These are phyloP conservation scores for Aspergillus coremiiformis DNA, from an alignment of 495 filamentous ascomycete genomes.

Conservation along the genomic window DNA sequence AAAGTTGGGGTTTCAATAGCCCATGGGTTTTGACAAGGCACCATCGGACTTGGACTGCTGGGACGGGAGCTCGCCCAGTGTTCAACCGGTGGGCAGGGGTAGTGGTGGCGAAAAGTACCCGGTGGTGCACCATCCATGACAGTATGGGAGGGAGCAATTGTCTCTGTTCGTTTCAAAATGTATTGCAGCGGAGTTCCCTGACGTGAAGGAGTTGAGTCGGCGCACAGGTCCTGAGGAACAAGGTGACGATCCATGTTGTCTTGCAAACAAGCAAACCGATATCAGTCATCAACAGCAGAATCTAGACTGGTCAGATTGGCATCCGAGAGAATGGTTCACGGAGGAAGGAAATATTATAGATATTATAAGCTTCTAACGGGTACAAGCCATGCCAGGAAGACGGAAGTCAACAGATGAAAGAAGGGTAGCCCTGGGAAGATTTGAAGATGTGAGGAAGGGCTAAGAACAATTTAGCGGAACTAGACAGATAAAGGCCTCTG, in stretches of 20 bases:
- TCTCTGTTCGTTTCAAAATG: conserved; percentile 17
- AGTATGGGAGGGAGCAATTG: conserved; percentile 5
- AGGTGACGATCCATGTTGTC: conserved; percentile 23
- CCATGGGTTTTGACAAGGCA: conserved; percentile 16
- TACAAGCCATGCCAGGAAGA: background rate
- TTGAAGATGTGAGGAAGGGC: background rate
- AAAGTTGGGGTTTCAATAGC: conserved; percentile 6
- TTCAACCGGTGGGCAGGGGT: conserved; percentile 12
- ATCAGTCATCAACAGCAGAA: background rate
- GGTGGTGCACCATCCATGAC: conserved; percentile 11
- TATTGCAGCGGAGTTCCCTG: conserved; percentile 18
- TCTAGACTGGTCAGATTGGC: background rate
- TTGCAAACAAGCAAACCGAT: background rate
- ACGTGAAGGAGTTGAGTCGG: conserved; percentile 23
- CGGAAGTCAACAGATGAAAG: background rate
- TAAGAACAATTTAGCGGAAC: background rate
- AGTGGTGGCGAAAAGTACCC: conserved; percentile 10
- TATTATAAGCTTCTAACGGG: background rate
- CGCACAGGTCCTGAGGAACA: conserved; percentile 10
- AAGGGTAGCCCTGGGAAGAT: background rate
- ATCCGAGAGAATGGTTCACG: background rate
- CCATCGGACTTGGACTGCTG: conserved; percentile 15
- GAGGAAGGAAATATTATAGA: background rate
- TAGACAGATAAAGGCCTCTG: conserved; percentile 3
- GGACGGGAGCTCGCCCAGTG: conserved; percentile 25